phyloP scores from a whole-genome alignment of 805 yeast genomes.

The Ogataea saltuana region DNA sequence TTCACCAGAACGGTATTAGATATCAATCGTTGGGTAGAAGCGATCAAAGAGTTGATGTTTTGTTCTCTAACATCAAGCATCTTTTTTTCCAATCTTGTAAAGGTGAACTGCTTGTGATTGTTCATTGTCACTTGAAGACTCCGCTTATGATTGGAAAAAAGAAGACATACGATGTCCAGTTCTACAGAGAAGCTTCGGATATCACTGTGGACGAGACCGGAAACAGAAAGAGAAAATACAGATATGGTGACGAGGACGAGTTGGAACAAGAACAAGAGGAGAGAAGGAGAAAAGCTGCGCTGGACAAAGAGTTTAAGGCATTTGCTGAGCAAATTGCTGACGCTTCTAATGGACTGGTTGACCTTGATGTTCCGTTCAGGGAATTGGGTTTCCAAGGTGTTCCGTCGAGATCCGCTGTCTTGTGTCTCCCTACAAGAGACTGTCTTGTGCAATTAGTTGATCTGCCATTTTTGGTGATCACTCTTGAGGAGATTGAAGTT shows the following conservation, averaged over 20 bases:
- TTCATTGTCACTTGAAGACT: slow-evolving; percentile 88
- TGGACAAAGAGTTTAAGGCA: slow-evolving; percentile 87
- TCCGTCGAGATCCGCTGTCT: slow-evolving; percentile 90
- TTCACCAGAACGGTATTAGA: slow-evolving; percentile 94
- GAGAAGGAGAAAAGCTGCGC: slow-evolving; percentile 83
- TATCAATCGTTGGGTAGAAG: slow-evolving; percentile 83
- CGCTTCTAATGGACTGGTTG: slow-evolving; percentile 78
- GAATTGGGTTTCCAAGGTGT: slow-evolving; percentile 98
- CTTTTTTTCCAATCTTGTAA: slow-evolving; percentile 94
- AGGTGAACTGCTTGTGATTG: slow-evolving; percentile 87
- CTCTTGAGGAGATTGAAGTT: slow-evolving; percentile 87
- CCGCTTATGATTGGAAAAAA: slow-evolving; percentile 96
- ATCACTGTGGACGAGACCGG: slow-evolving; percentile 97
- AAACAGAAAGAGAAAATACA: slow-evolving; percentile 79
- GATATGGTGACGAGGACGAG: slow-evolving; percentile 98
- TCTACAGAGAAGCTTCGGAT: slow-evolving; percentile 95
- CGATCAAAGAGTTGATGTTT: slow-evolving; percentile 84
- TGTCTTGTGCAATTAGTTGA: slow-evolving; percentile 92
- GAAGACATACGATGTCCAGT: slow-evolving; percentile 93
- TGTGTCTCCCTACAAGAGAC: slow-evolving; percentile 96
- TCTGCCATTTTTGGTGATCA: slow-evolving; percentile 91
- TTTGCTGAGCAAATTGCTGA: slow-evolving; percentile 92
- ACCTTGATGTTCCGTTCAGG: slow-evolving; percentile 91
- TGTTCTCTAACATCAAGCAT: slow-evolving; percentile 90
- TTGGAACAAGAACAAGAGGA: slow-evolving; percentile 98